Conservation (phyloP, 768 basidiomycete species). For the Nevesoporus exiguus region DNA sequence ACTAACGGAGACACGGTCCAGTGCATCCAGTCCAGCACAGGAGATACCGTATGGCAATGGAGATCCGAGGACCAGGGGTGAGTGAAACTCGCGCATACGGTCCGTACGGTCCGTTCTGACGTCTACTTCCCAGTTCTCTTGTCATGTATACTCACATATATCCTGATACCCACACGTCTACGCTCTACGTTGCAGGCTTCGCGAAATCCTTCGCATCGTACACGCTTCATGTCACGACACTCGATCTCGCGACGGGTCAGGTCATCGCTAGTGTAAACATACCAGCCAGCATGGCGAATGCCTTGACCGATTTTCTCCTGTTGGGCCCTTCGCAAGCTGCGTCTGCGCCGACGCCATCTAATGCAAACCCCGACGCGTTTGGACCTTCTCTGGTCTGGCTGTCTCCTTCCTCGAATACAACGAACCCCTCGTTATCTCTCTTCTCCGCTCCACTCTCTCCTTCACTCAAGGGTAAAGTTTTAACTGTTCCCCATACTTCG, state of each 20-base stretch:
- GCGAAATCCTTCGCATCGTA: slow-evolving; percentile 44
- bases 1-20: slow-evolving; percentile 60
- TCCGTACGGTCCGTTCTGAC: slow-evolving; percentile 4
- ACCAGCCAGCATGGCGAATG: slow-evolving; percentile 45
- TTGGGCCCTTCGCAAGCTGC: slow-evolving; percentile 25
- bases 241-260: slow-evolving; percentile 54
- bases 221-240: slow-evolving; percentile 62
- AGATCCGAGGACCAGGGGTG: slow-evolving; percentile 65
- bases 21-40: slow-evolving; percentile 47
- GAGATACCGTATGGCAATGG: slow-evolving; percentile 69
- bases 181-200: slow-evolving; percentile 56
- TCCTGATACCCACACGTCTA: slow-evolving; percentile 44
- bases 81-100: slow-evolving; percentile 18
- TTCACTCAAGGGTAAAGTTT: slow-evolving; percentile 46
- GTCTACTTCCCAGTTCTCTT: slow-evolving; percentile 45
- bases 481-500: slow-evolving; percentile 37
- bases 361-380: background rate
- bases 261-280: slow-evolving; percentile 48
- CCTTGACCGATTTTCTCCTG: slow-evolving; percentile 35
- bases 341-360: background rate
- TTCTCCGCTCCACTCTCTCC: slow-evolving; percentile 46
- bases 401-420: slow-evolving; percentile 17
- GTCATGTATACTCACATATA: slow-evolving; percentile 63
- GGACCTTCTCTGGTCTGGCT: slow-evolving; percentile 36
- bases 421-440: slow-evolving; percentile 14